Evolutionary conservation across 768 basidiomycete genomes (phyloP).

Genomic region (Mrakia blollopis): DNA sequence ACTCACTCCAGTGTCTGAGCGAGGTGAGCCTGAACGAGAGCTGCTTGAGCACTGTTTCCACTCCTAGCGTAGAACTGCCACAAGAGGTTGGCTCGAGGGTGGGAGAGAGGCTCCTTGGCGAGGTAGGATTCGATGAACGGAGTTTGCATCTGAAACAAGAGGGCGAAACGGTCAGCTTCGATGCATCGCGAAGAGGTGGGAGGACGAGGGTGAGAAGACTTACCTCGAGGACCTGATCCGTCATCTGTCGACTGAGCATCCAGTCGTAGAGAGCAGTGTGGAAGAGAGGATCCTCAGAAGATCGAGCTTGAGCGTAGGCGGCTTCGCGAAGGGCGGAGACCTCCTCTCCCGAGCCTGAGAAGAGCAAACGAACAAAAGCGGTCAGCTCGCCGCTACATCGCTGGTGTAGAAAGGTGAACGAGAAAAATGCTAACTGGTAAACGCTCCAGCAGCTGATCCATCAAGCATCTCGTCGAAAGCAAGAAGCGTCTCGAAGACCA

Average conservation of each 20-base stretch:
- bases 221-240: slow-evolving; percentile 87
- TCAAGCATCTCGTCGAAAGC: slow-evolving; percentile 62
- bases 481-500: slow-evolving; percentile 72
- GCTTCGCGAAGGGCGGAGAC: slow-evolving; percentile 70
- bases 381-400: background rate
- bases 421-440: background rate
- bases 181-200: background rate
- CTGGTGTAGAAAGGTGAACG: background rate
- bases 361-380: background rate
- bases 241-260: slow-evolving; percentile 71
- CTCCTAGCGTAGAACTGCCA: slow-evolving; percentile 98
- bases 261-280: slow-evolving; percentile 93
- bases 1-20: slow-evolving; percentile 79
- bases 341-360: slow-evolving; percentile 46
- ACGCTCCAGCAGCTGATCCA: slow-evolving; percentile 42
- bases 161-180: too few relatives aligned
- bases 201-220: slow-evolving; percentile 35
- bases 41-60: slow-evolving; percentile 78
- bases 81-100: slow-evolving; percentile 77
- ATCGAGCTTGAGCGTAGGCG: slow-evolving; percentile 80
- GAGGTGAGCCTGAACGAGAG: slow-evolving; percentile 71
- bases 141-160: slow-evolving; percentile 62
- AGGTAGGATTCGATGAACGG: slow-evolving; percentile 84
- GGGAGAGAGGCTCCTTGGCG: slow-evolving; percentile 68
- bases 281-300: slow-evolving; percentile 83